Evolutionary conservation across 768 basidiomycete genomes (phyloP), one percentile per base, ranked within the genome.

Genomic region (Clitopilus hobsonii): DNA sequence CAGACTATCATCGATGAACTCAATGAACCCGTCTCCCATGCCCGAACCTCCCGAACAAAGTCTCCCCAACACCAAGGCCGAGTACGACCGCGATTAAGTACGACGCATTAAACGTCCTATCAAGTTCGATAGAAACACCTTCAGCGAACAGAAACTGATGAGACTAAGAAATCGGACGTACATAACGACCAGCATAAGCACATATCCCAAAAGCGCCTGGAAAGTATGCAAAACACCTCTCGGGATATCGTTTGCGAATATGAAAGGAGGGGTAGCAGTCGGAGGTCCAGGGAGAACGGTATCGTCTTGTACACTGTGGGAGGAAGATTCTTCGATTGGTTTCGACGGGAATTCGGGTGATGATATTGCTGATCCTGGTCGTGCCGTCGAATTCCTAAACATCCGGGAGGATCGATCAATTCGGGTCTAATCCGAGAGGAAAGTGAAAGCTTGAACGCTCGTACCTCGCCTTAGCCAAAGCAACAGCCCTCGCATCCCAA

Each of bases 121-220:
- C n/a, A n/a, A n/a, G n/a, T n/a, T n/a, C n/a, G n/a, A n/a, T n/a
- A 49, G 58, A 45, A 55, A 29, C 32, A 32, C 38, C 36, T 41
- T 49, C 36, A 50, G n/a, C n/a, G 53, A 26, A 28, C 50, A 20
- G 22, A 18, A 41, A 27, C 18, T 13, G 30, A 53, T 13, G 30
- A 22, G 14, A 32, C 54, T 45, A n/a, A 51, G 29, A 22, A 18
- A 24, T 32, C 16, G 30, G 30, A n/a, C 85, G 69, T 68, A 91
- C 90, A 93, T 92, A 62, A 90, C 77, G 6, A 80, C 82, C 65
- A 93, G 68, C 93, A 96, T 95, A 55, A 95, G 77, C 4, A 75
- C 60, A 60, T 91, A 94, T 23, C 71, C 72, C 20, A 94, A 61
- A 18, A 83, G 67, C 36, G 82, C 75, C 56, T 92, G 89, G 20